Base-by-base conservation (phyloP, 2,329 filamentous ascomycete genomes). In the Talaromyces sp. region DNA sequence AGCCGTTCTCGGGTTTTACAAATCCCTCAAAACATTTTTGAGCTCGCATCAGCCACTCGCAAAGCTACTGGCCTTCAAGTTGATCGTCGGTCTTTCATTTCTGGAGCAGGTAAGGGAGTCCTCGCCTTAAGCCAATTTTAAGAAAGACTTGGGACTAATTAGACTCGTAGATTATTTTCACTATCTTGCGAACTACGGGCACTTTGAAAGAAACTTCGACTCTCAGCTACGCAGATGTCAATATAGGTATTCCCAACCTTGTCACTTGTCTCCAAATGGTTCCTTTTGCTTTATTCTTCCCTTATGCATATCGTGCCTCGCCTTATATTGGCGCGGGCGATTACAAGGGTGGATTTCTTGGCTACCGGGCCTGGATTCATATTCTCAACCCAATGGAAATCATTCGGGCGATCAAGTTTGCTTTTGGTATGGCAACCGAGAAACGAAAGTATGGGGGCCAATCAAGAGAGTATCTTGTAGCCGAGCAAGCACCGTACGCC, bases 11-110 rank as follows among this genome's bases (percentile, higher is more conserved):
- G 48, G 30, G 3, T 68, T 71, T 42, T 71, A 70, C 46, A 40
- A 19, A 11, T 51, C 47, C 0, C 52, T 70, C 9, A 69, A 66
- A 42, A 35, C 52, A 3, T 45, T 65, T 8, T 54, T 74, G 14
- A 50, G 52, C 9, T 56, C 62, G 13, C 62, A 71, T 55, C 57
- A 65, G 45, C 65, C 69, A 3, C 44, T 73, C 11, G 47, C 56
- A 2, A 74, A 74, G 42, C 57, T 74, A 2, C 37, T 66, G n/a
- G 65, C 68, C 0, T 72, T 73, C 53, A 74, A 74, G 49, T 51
- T 71, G 14, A 65, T 74, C 27, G 61, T 74, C 16, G 62, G 62
- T 45, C 42, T 71, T 8, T 58, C 53, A 1, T 67, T 70, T 35
- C 9, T 70, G 1, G 65, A 71, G 53, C 55, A 57, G 29, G 69